These are phyloP conservation scores for Paralagenidium karlingii DNA, from an alignment of 352 stramenopile species.

Conservation along the genomic window DNA sequence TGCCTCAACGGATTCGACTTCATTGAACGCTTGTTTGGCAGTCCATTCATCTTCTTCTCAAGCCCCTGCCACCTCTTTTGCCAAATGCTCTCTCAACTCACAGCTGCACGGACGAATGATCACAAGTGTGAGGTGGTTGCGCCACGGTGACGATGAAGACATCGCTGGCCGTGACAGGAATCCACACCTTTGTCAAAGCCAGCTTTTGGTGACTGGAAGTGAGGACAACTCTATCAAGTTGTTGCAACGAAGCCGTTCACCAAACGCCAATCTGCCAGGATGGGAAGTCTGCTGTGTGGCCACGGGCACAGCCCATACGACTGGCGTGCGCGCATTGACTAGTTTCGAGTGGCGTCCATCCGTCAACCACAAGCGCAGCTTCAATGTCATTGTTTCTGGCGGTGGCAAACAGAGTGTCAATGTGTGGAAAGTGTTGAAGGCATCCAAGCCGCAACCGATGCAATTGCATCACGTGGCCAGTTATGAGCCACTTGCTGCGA, in stretches of 20 bases:
- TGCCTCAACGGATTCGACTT: slow-evolving; percentile 26
- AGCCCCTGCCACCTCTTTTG: slow-evolving; percentile 7
- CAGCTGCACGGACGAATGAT: slow-evolving; percentile 66
- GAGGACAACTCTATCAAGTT: slow-evolving; percentile 81
- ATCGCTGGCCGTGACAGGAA: too few species aligned
- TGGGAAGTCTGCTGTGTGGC: slow-evolving; percentile 30
- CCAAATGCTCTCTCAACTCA: slow-evolving; percentile 37
- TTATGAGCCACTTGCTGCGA: slow-evolving; percentile 33
- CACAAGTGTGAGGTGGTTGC: slow-evolving; percentile 49
- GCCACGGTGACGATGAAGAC: too few species aligned
- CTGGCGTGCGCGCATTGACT: slow-evolving; percentile 55
- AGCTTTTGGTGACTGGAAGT: slow-evolving; percentile 45
- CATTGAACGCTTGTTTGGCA: neutral
- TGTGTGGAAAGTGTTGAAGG: slow-evolving; percentile 39
- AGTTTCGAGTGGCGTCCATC: slow-evolving; percentile 16
- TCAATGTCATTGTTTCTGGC: slow-evolving; percentile 53
- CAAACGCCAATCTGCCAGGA: neutral
- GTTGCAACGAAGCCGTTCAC: slow-evolving; percentile 17
- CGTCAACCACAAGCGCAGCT: slow-evolving; percentile 7
- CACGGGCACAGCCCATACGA: slow-evolving; percentile 62
- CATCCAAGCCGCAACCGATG: too few species aligned
- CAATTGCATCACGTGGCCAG: slow-evolving; percentile 33
- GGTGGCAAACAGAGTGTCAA: slow-evolving; percentile 77
- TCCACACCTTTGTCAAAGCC: slow-evolving; percentile 16
- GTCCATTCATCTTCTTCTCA: too few species aligned